phyloP scores from a whole-genome alignment of 176 grass and related monocot genomes.

The Secale cereale region DNA sequence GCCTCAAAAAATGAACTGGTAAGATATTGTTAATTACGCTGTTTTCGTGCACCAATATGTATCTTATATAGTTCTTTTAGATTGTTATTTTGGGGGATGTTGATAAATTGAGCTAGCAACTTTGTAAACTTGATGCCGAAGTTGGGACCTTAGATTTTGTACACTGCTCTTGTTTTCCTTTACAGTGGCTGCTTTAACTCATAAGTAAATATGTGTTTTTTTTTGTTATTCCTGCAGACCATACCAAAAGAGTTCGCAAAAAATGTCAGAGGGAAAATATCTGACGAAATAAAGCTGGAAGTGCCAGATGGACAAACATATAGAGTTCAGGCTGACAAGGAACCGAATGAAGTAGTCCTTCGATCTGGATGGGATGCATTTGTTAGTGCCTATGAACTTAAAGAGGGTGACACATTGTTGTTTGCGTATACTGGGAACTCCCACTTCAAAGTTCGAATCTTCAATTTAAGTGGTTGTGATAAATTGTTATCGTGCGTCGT shows the following conservation, averaged over 20 bases:
- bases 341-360: conserved; percentile 1
- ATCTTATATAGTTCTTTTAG: not conserved
- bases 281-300: conserved; percentile 14
- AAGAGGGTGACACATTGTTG: conserved; percentile 13
- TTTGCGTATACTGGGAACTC: conserved; percentile 26
- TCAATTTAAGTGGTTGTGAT: conserved; percentile 25
- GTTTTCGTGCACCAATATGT: not conserved
- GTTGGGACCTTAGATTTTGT: not conserved
- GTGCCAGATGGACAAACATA: conserved; percentile 22
- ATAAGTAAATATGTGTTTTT: not conserved
- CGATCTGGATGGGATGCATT: conserved; percentile 35
- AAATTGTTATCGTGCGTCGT: not conserved
- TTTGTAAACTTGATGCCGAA: not conserved
- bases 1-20: conserved; percentile 37
- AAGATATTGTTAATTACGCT: not conserved
- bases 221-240: conserved; percentile 17
- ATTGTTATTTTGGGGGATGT: not conserved
- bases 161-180: not conserved
- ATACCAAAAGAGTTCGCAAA: conserved; percentile 22
- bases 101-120: not conserved
- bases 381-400: conserved; percentile 17
- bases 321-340: conserved; percentile 1
- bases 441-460: conserved; percentile 37
- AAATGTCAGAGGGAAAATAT: conserved; percentile 10
- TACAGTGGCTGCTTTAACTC: not conserved